These are phyloP conservation scores for Pugionium dolabratum DNA, from an alignment of 345 rosid species.

Conservation along the genomic window DNA sequence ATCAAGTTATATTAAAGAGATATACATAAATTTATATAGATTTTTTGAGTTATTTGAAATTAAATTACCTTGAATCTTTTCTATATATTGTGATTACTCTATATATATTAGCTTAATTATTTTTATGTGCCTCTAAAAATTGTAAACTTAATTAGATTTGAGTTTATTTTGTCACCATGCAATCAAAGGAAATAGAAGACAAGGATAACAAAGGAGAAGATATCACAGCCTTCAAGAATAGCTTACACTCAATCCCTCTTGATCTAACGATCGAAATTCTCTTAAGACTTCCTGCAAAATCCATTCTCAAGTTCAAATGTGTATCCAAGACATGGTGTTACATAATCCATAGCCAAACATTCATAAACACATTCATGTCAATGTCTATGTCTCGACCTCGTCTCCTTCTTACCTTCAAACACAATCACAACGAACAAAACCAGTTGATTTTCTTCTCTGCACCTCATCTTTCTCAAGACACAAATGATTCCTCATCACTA, in stretches of 20 bases:
- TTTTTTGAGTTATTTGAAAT: not conserved
- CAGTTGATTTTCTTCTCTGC: constrained; percentile 4
- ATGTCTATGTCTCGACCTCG: constrained; percentile 1
- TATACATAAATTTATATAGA: too few relatives aligned
- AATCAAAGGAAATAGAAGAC: not conserved
- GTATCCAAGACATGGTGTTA: constrained; percentile 16
- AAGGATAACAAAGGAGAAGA: not conserved
- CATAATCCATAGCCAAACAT: constrained; percentile 1
- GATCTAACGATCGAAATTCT: constrained; percentile 6
- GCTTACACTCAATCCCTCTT: not conserved
- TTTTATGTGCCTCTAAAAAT: too few relatives aligned
- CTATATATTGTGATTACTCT: not conserved
- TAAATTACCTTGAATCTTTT: not conserved
- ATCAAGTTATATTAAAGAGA: too few relatives aligned
- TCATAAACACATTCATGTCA: constrained; percentile 12
- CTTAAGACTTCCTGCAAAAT: constrained; percentile 13
- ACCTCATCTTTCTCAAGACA: not conserved
- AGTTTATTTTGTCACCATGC: not conserved
- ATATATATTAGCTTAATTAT: too few relatives aligned
- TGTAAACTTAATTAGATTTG: constrained; percentile 1
- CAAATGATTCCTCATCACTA: constrained; percentile 1
- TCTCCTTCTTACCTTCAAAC: constrained; percentile 2
- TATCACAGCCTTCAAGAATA: not conserved
- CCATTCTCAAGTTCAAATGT: not conserved
- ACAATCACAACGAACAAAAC: not conserved